Base-by-base conservation (phyloP, 2,329 filamentous ascomycete species). In the Aspergillus hortae region DNA sequence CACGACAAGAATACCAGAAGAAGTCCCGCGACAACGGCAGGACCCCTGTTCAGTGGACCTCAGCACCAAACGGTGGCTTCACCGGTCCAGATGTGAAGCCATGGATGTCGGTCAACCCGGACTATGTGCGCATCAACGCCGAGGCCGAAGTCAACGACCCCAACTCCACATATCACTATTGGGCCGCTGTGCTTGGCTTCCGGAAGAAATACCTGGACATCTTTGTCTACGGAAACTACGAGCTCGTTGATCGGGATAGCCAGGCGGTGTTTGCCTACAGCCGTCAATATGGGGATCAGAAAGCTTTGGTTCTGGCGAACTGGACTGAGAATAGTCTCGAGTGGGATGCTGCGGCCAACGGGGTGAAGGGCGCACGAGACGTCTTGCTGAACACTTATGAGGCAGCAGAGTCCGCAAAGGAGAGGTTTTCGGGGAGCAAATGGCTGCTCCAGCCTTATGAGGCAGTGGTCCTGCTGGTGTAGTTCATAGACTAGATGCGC, bases 91-190 rank as follows among this genome's bases (percentile, higher is more conserved):
- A 69, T 7, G 67, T 65, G 4, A 76, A 75, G 49, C 85, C 87
- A 2, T 91, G 88, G 88, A 90, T 90, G 81, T 78, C 80, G 12
- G 80, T 84, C 36, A 85, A 89, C 63, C 80, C 85, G 51, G 80
- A 84, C 63, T 85, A 84, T 65, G 65, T 64, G 2, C 67, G 73
- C n/a, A 74, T 86, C 70, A 91, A 91, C 62, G 86, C 83, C 25
- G 78, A 76, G 1, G 62, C 73, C 0, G 64, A 73, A 49, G 58
- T 71, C 36, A 56, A 62, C 17, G 67, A 75, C 45, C 65, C 67
- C 1, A 57, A 65, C 14, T 84, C 80, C 6, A 77, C 85, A 17
- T 81, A 85, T 63, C 70, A 76, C 53, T 87, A 83, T 67, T 91
- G 86, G 78, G 77, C 80, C 40, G 68, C 69, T 0, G 77, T 86